Base-by-base conservation (phyloP, 305 asterid genomes). In the Fraxinus sp. region DNA sequence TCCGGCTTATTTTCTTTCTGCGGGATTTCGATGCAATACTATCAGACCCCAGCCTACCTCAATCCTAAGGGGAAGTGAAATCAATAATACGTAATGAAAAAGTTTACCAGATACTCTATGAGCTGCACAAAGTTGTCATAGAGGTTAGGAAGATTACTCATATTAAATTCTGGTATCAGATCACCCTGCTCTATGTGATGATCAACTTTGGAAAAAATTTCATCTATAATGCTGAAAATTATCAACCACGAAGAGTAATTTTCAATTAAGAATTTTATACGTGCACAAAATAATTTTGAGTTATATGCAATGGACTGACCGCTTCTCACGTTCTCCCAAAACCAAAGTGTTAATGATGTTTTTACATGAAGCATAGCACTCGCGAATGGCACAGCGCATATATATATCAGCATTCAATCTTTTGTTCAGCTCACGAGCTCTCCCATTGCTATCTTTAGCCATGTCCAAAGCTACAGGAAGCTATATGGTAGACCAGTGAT, bases 401-500 rank as follows among this genome's bases (percentile, higher is more conserved):
- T 96, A 96, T 80, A 70, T 73, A 85, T 96, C 99, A 24, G 87
- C 83, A 73, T 13, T 85, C 90, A 96, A 86, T 87, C 98, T 91
- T 90, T 96, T 96, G 84, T 87, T 95, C 85, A 96, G 94, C 90
- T 96, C 99, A 80, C 91, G 89, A 84, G 92, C 99, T 89, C 92
- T 91, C 72, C 94, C 94, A 82, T 89, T 91, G 90, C 97, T 88
- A 86, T 96, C 98, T 88, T 96, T 93, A 55, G 99, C 99, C 99
- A 96, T 96, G 88, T 95, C 98, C 83, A 96, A 87, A 81, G 98
- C 99, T 87, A 96, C 91, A 41, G 99, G 99, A 89, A 96, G 94
- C 99, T 96, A 85, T 3, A 85, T 16, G 80, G 82, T 84, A 82
- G 80, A 72, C 41, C 57, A 75, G 20, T 35, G 49, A 82, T 26